phyloP scores from a whole-genome alignment of 768 basidiomycete species.

The Hypholoma fasciculare region DNA sequence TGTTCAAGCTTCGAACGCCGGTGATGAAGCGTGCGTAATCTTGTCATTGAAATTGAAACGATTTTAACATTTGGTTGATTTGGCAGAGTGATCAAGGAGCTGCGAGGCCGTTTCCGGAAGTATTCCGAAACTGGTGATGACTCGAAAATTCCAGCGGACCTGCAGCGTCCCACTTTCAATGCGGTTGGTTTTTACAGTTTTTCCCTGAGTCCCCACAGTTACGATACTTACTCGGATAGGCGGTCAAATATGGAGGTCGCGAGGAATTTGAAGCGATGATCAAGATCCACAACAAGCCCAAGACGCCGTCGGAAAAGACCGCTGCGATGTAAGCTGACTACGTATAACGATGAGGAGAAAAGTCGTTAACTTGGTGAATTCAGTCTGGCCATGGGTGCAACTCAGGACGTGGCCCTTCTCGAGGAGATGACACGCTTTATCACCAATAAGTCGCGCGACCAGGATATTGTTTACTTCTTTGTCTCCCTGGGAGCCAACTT shows the following conservation, averaged over 20 bases:
- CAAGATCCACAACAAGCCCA: slow-evolving; percentile 67
- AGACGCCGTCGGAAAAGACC: slow-evolving; percentile 71
- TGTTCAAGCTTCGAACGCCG: slow-evolving; percentile 38
- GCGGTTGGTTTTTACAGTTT: slow-evolving; percentile 37
- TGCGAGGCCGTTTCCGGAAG: slow-evolving; percentile 67
- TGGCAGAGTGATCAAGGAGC: slow-evolving; percentile 70
- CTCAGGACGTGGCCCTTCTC: slow-evolving; percentile 56
- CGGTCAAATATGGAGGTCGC: slow-evolving; percentile 71
- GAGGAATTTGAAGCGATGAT: slow-evolving; percentile 75
- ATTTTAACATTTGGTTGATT: neutral
- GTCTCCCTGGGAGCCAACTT: slow-evolving; percentile 56
- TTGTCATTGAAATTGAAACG: neutral
- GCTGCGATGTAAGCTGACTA: slow-evolving; percentile 59
- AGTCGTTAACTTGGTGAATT: slow-evolving; percentile 7
- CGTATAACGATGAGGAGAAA: neutral
- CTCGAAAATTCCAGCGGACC: slow-evolving; percentile 77
- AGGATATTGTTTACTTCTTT: slow-evolving; percentile 70
- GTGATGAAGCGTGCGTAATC: slow-evolving; percentile 26
- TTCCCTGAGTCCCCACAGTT: neutral
- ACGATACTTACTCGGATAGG: slow-evolving; percentile 34
- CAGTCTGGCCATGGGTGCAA: slow-evolving; percentile 52
- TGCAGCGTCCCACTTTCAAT: slow-evolving; percentile 57
- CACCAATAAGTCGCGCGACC: slow-evolving; percentile 48
- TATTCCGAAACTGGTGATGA: slow-evolving; percentile 75
- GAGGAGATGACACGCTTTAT: slow-evolving; percentile 66